Conservation (phyloP, 106 monocot species). For the Allium sativum region DNA sequence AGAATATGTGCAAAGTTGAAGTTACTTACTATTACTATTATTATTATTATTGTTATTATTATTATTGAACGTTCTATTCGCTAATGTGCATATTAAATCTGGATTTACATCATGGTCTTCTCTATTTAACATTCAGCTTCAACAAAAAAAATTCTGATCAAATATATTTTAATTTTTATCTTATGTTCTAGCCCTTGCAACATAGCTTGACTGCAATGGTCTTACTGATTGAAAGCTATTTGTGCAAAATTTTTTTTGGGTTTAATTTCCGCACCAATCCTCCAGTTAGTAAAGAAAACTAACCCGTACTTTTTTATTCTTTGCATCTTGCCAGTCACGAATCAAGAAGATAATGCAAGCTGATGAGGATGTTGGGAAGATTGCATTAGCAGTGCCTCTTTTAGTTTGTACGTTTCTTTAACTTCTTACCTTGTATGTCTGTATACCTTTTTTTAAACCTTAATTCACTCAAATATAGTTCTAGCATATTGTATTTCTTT, state of each 20-base stretch:
- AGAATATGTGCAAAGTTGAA: too few relatives aligned
- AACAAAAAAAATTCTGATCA: too few relatives aligned
- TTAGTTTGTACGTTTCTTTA: conserved; percentile 73
- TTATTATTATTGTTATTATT: too few relatives aligned
- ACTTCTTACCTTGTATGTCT: not conserved
- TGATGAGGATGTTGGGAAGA: conserved; percentile 96
- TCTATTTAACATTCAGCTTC: too few relatives aligned
- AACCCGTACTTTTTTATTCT: conserved; percentile 5
- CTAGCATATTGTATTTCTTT: not conserved
- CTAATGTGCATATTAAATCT: too few relatives aligned
- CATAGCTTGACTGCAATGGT: not conserved
- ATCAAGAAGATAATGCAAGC: conserved; percentile 99
- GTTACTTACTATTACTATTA: too few relatives aligned
- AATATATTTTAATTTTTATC: not conserved
- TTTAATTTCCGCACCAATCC: too few relatives aligned
- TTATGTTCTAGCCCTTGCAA: not conserved
- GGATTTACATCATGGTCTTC: too few relatives aligned
- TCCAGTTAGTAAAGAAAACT: not conserved
- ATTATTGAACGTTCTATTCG: too few relatives aligned
- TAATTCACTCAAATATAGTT: not conserved
- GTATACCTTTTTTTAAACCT: not conserved
- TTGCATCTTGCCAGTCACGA: conserved; percentile 43
- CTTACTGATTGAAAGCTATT: too few relatives aligned
- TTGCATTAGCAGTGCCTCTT: conserved; percentile 91
- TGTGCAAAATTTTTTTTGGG: too few relatives aligned